These are phyloP conservation scores for Artemisia tridentata DNA, from an alignment of 129 eudicot genomes.

Conservation along the genomic window DNA sequence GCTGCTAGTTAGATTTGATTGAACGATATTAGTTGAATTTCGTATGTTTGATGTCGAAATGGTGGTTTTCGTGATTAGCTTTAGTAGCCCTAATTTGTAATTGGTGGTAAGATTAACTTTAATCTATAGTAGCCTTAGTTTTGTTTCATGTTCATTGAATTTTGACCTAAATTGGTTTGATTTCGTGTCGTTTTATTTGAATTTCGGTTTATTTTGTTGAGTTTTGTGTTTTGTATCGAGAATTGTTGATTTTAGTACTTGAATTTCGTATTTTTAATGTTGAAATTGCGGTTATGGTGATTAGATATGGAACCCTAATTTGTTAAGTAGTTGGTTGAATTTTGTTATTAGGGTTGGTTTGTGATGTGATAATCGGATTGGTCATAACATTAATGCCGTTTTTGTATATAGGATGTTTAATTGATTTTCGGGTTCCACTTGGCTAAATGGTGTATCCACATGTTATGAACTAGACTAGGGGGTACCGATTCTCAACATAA, in stretches of 20 bases:
- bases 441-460: slow-evolving; percentile 24
- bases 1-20: no score
- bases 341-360: neutral
- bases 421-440: slow-evolving; percentile 26
- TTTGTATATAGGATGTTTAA: slow-evolving; percentile 30
- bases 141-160: neutral
- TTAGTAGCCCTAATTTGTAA: slow-evolving; percentile 24
- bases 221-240: slow-evolving; percentile 8
- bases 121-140: slow-evolving; percentile 3
- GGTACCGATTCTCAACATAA: slow-evolving; percentile 26
- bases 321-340: slow-evolving; percentile 14
- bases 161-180: no score
- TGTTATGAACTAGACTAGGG: slow-evolving; percentile 16
- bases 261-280: slow-evolving; percentile 10
- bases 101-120: neutral
- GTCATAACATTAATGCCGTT: slow-evolving; percentile 24
- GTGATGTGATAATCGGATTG: slow-evolving; percentile 25
- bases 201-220: slow-evolving; percentile 1
- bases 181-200: neutral
- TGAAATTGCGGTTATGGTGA: slow-evolving; percentile 20
- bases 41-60: neutral
- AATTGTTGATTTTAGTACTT: slow-evolving; percentile 9
- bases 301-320: slow-evolving; percentile 27
- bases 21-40: neutral
- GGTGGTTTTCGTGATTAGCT: neutral